Percentiles rank a stretch among this genome's conserved stretches.
Conservation (phyloP, 192 early-diverging fungal genomes). For the Nowakowskiella sp. region DNA sequence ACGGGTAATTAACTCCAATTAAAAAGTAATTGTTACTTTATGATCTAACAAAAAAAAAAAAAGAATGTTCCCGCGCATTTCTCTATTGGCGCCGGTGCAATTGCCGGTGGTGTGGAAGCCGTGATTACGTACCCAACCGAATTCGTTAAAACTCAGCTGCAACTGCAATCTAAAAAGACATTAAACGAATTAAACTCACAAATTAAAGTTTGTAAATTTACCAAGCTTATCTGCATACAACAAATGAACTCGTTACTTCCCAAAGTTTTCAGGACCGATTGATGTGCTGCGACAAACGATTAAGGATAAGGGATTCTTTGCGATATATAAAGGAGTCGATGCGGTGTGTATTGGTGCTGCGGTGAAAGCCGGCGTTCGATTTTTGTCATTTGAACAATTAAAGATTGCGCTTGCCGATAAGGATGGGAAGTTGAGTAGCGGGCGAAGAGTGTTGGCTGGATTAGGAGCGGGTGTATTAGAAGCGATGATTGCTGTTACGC, state of each 20-base stretch:
- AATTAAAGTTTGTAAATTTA: conserved; percentile 10
- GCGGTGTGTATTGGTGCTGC: conserved; percentile 89
- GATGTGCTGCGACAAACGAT: conserved; percentile 71
- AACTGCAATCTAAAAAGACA: conserved; percentile 56
- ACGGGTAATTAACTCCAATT: too few species aligned
- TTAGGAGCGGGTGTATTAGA: conserved; percentile 84
- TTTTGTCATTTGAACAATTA: conserved; percentile 84
- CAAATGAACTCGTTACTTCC: neutral
- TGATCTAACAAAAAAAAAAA: too few species aligned
- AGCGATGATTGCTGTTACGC: conserved; percentile 81
- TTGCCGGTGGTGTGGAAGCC: conserved; percentile 88
- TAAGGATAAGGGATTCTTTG: conserved; percentile 58
- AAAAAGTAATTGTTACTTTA: too few species aligned
- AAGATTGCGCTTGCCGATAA: conserved; percentile 61
- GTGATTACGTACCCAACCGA: conserved; percentile 91
- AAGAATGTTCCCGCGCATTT: conserved; percentile 33
- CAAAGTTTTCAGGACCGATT: conserved; percentile 67
- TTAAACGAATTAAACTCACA: conserved; percentile 12
- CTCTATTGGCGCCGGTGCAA: conserved; percentile 73
- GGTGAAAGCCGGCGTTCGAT: conserved; percentile 85
- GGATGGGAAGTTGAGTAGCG: conserved; percentile 61
- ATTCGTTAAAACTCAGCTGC: conserved; percentile 92
- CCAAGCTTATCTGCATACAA: neutral
- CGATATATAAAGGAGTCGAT: conserved; percentile 80
- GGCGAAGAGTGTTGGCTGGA: conserved; percentile 48